Conservation (phyloP, 305 asterid species). For the Fraxinus albicans region DNA sequence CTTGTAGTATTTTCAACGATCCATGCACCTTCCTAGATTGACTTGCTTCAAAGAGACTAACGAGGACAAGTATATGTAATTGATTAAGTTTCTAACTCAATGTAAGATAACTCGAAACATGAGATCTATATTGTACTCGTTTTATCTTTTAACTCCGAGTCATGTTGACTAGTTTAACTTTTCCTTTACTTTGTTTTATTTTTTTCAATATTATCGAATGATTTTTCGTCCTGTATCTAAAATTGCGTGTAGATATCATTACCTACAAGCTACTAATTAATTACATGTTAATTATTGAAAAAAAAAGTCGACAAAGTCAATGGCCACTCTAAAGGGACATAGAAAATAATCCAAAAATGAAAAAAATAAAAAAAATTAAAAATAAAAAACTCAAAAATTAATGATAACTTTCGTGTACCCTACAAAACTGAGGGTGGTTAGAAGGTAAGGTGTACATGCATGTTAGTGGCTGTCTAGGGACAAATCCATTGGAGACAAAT, state of each 20-base stretch:
- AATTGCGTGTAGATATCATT: background rate
- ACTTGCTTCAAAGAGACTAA: background rate
- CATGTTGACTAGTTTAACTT: background rate
- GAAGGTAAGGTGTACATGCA: conserved; percentile 32
- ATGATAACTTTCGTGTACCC: background rate
- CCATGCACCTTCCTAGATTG: background rate
- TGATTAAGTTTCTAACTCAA: background rate
- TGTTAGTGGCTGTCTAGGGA: conserved; percentile 31
- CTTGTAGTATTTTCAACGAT: background rate
- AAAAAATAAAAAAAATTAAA: background rate
- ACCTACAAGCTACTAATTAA: background rate
- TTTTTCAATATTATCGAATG: background rate
- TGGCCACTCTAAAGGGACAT: background rate
- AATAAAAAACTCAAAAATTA: background rate
- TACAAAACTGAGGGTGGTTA: conserved; percentile 20
- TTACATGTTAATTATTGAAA: background rate
- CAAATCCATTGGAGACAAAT: conserved; percentile 34
- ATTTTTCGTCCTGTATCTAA: background rate
- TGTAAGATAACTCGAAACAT: background rate
- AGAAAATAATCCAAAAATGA: background rate
- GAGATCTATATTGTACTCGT: background rate
- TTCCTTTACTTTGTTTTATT: background rate
- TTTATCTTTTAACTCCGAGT: background rate
- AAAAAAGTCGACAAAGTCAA: background rate
- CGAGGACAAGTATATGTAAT: background rate